Base-by-base conservation (phyloP, 1,284 basidiomycete genomes). In the Leucoagaricus sp. region DNA sequence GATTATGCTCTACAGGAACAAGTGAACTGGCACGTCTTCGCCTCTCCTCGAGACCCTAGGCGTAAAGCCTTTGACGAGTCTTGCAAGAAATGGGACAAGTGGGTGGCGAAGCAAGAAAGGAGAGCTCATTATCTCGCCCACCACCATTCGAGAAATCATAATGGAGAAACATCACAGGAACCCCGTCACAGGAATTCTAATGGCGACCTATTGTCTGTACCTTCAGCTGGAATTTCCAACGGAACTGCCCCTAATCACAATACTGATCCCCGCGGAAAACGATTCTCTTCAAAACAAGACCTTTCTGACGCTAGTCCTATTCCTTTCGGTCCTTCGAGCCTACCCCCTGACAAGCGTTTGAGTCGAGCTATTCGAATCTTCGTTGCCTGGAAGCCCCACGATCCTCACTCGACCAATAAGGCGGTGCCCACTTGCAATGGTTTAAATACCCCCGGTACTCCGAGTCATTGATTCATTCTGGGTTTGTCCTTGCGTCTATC, bases 351-450 rank as follows among this genome's bases (percentile, higher is more conserved):
- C 9, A 72, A 74, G 33, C 74, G 74, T 55, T 67, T 83, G 15
- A 82, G 82, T 65, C 76, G 84, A 34, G 75, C 77, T 7, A 72
- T 84, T 57, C 76, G 83, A 25, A 79, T 83, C 10, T 83, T 82
- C 62, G 79, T 82, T 13, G 83, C 81, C 42, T 83, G 83, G 82
- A 87, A 87, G 63, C 70, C 42, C 15, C 49, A 46, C 19, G 57
- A 57, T 38, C 34, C 49, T 8, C 40, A 45, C 5, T 55, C 53
- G 26, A 44, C 44, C 23, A 40, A 51, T 33, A 49, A 57, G 36
- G 55, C 55, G 13, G 49, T 47, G 26, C 15, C 21, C 9, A 57
- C 49, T 13, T 23, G 19, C 15, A 45, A n/a, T 19, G 54, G 46
- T 26, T 15, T 49, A 23, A 21, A 49, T 23, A n/a, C 19, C 12